Evolutionary conservation across 805 yeast genomes (phyloP).

Genomic region (Cyberlindnera euphorbiiphila): DNA sequence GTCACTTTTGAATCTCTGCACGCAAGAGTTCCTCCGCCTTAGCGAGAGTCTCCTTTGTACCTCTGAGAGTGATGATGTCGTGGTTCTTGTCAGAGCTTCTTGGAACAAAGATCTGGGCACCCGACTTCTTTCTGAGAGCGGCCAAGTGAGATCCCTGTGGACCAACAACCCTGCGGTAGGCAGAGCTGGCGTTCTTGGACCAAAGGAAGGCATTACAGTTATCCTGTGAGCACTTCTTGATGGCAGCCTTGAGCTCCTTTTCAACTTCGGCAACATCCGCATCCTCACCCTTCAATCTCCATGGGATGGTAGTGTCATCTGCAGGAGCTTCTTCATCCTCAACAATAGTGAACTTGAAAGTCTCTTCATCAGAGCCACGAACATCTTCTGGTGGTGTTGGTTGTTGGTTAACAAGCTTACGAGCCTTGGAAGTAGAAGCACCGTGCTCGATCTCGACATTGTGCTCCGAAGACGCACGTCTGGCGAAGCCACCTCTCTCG

Average conservation of each 20-base stretch:
- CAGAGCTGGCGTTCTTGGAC: conserved; percentile 41
- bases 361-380: conserved; percentile 36
- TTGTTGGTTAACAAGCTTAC: conserved; percentile 41
- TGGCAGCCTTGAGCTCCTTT: conserved; percentile 43
- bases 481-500: conserved; percentile 62
- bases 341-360: conserved; percentile 44
- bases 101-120: conserved; percentile 61
- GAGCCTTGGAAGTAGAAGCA: conserved; percentile 44
- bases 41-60: conserved; percentile 51
- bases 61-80: conserved; percentile 57
- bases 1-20: conserved; percentile 23
- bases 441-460: conserved; percentile 61
- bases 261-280: conserved; percentile 50
- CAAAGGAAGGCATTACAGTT: conserved; percentile 59
- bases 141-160: conserved; percentile 69
- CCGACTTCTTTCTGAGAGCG: conserved; percentile 54
- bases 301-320: conserved; percentile 43
- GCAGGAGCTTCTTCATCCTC: conserved; percentile 27
- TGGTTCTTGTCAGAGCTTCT: conserved; percentile 47
- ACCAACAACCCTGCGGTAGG: conserved; percentile 67
- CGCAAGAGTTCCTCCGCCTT: conserved; percentile 39
- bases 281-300: conserved; percentile 61
- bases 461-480: conserved; percentile 47
- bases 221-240: conserved; percentile 44
- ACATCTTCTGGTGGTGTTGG: conserved; percentile 47